These are phyloP conservation scores for Puccinia brachypodii DNA, from an alignment of 1,284 basidiomycete species.

Conservation along the genomic window DNA sequence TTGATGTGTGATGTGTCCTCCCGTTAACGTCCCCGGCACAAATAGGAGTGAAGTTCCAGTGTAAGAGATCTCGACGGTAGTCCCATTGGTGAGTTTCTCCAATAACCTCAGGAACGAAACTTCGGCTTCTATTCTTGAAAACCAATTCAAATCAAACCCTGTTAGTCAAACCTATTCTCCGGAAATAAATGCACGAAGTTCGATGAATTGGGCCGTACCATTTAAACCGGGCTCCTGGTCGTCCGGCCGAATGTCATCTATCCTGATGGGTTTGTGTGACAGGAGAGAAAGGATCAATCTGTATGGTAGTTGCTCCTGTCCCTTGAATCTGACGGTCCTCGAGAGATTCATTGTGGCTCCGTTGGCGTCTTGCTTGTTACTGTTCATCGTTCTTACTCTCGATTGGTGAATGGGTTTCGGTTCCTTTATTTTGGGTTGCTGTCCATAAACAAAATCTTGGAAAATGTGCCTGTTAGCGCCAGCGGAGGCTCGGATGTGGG, in stretches of 20 bases:
- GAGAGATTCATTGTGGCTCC: background rate
- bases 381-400: background rate
- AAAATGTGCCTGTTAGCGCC: too few relatives aligned
- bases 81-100: conserved; percentile 93
- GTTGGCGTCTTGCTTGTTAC: background rate
- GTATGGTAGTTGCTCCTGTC: conserved; percentile 79
- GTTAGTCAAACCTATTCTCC: background rate
- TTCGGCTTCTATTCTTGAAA: conserved; percentile 72
- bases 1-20: conserved; percentile 78
- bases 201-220: conserved; percentile 61
- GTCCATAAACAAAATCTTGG: background rate
- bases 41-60: conserved; percentile 89
- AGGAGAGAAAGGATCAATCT: conserved; percentile 83
- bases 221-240: conserved; percentile 91
- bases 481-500: too few relatives aligned
- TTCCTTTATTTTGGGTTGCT: too few relatives aligned
- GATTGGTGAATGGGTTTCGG: background rate
- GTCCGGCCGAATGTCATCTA: conserved; percentile 84
- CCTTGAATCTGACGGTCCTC: conserved; percentile 63
- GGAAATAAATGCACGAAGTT: background rate
- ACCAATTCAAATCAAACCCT: background rate
- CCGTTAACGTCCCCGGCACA: conserved; percentile 86
- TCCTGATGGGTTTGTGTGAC: conserved; percentile 79
- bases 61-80: conserved; percentile 90
- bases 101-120: conserved; percentile 83